A percentile compares a stretch with the other conserved stretches of the same genome.
Conservation (phyloP, 371 early-diverging fungal genomes). For the Mucor ambiguus region DNA sequence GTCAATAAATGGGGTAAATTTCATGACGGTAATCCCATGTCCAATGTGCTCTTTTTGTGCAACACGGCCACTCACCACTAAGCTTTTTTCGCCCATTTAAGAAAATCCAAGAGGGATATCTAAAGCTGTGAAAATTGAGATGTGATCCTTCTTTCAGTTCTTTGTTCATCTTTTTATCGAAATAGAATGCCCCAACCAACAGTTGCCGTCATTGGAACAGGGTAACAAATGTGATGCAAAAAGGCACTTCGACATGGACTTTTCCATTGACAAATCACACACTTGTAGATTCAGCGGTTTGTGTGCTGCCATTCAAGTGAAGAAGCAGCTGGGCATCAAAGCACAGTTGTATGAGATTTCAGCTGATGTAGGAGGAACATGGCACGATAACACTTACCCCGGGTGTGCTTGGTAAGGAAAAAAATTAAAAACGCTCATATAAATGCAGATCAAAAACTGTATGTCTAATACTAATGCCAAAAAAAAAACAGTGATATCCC, state of each 20-base stretch:
- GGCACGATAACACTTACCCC: conserved; percentile 65
- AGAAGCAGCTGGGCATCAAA: conserved; percentile 50
- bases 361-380: conserved; percentile 63
- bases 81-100: not conserved
- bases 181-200: conserved; percentile 5
- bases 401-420: conserved; percentile 51
- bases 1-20: not conserved
- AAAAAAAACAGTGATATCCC: conserved; percentile 44
- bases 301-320: conserved; percentile 59
- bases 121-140: not conserved
- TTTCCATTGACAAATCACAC: not conserved
- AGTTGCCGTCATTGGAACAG: conserved; percentile 22
- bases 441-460: too few relatives aligned
- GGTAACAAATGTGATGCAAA: conserved; percentile 8
- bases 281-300: conserved; percentile 58
- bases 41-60: not conserved
- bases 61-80: not conserved
- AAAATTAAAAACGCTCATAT: too few relatives aligned
- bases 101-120: not conserved
- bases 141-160: not conserved
- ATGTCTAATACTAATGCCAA: too few relatives aligned
- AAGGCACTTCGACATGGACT: not conserved
- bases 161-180: not conserved
- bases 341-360: conserved; percentile 58
- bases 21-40: not conserved